Conservation (phyloP, 2,329 filamentous ascomycete genomes). For the Xylaria hypoxylon region DNA sequence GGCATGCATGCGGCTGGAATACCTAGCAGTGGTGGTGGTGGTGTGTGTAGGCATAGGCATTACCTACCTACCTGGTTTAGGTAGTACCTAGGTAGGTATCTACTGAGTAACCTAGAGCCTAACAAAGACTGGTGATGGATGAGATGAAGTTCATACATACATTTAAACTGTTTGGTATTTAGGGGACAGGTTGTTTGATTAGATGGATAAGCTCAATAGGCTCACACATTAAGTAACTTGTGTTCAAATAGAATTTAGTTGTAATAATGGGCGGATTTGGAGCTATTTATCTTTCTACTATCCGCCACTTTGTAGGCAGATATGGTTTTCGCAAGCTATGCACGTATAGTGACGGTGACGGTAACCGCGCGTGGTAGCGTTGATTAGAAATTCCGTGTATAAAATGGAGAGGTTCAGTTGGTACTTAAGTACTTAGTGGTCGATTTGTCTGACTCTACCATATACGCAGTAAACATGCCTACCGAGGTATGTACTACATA, state of each 20-base stretch:
- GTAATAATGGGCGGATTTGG: background rate
- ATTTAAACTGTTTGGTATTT: background rate
- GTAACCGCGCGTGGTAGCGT: background rate
- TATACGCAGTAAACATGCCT: no score
- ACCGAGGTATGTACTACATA: no score
- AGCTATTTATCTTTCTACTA: constrained; percentile 6
- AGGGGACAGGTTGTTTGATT: background rate
- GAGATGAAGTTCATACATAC: background rate
- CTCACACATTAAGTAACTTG: background rate
- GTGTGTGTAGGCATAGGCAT: no score
- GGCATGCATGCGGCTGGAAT: constrained; percentile 19
- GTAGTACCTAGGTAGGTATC: background rate
- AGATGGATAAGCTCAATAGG: background rate
- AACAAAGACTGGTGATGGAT: background rate
- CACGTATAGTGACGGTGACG: background rate
- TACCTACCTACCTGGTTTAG: background rate
- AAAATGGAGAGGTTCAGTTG: no score
- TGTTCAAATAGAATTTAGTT: background rate
- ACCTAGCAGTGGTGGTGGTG: background rate
- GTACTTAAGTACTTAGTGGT: no score
- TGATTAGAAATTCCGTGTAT: constrained; percentile 18
- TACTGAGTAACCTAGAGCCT: background rate
- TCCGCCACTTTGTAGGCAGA: constrained; percentile 38
- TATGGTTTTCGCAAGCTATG: constrained; percentile 31
- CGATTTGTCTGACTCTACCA: no score